These are phyloP conservation scores for Penicillium flavigenum DNA, from an alignment of 495 filamentous ascomycete genomes.

Conservation along the genomic window DNA sequence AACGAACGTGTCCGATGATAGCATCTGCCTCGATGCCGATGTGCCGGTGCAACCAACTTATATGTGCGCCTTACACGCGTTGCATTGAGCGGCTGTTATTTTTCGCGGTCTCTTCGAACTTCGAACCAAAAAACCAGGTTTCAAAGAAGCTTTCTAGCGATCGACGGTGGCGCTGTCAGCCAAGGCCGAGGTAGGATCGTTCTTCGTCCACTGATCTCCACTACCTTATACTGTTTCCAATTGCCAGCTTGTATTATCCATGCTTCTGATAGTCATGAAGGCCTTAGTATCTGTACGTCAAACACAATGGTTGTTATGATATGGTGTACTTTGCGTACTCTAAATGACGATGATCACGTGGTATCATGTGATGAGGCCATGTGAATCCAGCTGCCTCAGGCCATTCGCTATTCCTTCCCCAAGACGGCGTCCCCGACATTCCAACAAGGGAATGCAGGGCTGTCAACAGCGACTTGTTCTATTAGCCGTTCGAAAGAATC, in stretches of 20 bases:
- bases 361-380: not conserved
- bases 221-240: not conserved
- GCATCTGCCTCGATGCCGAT: not conserved
- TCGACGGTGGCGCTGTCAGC: slow-evolving; percentile 12
- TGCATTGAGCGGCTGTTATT: not conserved
- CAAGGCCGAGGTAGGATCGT: not conserved
- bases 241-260: not conserved
- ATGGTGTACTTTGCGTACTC: not conserved
- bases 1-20: not conserved
- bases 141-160: slow-evolving; percentile 9
- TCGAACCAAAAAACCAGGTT: not conserved
- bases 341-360: not conserved
- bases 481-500: not conserved
- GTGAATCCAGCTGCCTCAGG: not conserved
- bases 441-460: not conserved
- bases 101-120: not conserved
- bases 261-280: not conserved
- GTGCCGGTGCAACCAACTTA: not conserved
- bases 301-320: not conserved
- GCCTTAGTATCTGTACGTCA: not conserved
- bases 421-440: not conserved
- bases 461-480: not conserved
- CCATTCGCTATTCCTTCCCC: not conserved
- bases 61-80: not conserved
- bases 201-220: not conserved